phyloP scores from a whole-genome alignment of 2,329 filamentous ascomycete species.

The Fusarium agapanthi region DNA sequence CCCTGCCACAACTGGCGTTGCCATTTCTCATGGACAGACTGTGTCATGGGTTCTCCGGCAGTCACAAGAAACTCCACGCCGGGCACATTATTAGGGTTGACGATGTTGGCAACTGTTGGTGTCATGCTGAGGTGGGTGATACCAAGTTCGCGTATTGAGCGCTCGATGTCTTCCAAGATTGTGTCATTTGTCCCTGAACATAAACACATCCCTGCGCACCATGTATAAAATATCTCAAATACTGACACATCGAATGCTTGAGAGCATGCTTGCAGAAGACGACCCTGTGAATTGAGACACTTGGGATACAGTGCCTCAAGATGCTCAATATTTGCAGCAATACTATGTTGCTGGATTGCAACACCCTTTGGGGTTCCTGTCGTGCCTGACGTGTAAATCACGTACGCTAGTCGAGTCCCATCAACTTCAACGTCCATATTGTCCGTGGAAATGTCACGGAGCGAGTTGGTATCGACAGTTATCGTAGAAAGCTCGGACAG shows the following conservation, averaged over 20 bases:
- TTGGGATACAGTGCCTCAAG: conserved; percentile 73
- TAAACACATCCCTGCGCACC: conserved; percentile 79
- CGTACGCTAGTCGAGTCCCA: conserved; percentile 70
- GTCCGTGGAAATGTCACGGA: conserved; percentile 43
- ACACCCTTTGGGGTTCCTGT: conserved; percentile 85
- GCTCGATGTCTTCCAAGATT: conserved; percentile 76
- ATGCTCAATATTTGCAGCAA: conserved; percentile 77
- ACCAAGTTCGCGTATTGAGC: conserved; percentile 66
- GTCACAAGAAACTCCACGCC: conserved; percentile 79
- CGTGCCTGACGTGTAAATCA: conserved; percentile 85
- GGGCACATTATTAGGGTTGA: conserved; percentile 74
- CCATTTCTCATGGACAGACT: conserved; percentile 76
- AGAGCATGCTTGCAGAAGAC: conserved; percentile 84
- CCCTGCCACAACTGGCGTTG: conserved; percentile 76
- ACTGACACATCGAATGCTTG: conserved; percentile 89
- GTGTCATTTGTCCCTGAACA: conserved; percentile 79
- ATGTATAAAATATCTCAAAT: conserved; percentile 90
- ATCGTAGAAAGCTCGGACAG: conserved; percentile 40
- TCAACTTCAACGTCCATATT: conserved; percentile 53
- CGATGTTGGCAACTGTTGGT: conserved; percentile 82
- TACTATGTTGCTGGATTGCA: conserved; percentile 77
- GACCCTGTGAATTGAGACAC: conserved; percentile 50
- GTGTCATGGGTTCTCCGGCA: conserved; percentile 81
- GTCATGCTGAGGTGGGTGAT: conserved; percentile 88
- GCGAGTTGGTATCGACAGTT: conserved; percentile 44